Evolutionary conservation across 192 early-diverging fungal species (phyloP).

Genomic region (Haplosporangium gracile): DNA sequence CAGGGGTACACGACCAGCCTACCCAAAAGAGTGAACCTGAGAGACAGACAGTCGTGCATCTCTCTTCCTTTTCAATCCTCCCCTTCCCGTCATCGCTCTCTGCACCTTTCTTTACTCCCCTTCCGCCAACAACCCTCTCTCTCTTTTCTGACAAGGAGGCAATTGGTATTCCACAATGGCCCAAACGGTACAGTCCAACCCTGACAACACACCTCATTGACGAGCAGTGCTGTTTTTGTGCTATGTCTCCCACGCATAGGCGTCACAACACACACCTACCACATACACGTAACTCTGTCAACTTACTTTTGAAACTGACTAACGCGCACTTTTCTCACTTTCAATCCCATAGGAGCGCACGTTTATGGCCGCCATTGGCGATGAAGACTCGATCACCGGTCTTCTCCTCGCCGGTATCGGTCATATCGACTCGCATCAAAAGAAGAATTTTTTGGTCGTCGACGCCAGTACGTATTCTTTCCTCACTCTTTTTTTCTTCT

Average conservation of each 20-base stretch:
- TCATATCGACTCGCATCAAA: constrained; percentile 92
- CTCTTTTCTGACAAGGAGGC: not conserved
- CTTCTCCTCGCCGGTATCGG: constrained; percentile 98
- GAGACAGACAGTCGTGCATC: constrained; percentile 2
- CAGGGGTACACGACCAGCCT: not conserved
- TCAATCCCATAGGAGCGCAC: constrained; percentile 61
- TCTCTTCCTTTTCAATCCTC: not conserved
- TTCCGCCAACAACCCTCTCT: not conserved
- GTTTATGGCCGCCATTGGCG: constrained; percentile 75
- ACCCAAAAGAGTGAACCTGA: not conserved
- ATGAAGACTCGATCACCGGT: constrained; percentile 94
- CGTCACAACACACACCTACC: not conserved
- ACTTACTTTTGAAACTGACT: not conserved
- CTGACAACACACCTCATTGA: not conserved
- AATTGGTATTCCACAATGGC: constrained; percentile 27
- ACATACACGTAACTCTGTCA: not conserved
- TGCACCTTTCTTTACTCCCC: not conserved
- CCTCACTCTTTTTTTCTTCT: not conserved
- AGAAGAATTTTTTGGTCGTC: constrained; percentile 96
- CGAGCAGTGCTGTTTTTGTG: not conserved
- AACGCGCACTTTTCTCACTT: not conserved
- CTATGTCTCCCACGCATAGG: not conserved
- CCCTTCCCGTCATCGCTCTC: not conserved
- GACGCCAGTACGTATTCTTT: constrained; percentile 79
- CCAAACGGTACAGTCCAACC: constrained; percentile 26